Evolutionary conservation across 345 rosid genomes (phyloP), one percentile per base, ranked within the genome.

Genomic region (Pseudoturritis turrita): DNA sequence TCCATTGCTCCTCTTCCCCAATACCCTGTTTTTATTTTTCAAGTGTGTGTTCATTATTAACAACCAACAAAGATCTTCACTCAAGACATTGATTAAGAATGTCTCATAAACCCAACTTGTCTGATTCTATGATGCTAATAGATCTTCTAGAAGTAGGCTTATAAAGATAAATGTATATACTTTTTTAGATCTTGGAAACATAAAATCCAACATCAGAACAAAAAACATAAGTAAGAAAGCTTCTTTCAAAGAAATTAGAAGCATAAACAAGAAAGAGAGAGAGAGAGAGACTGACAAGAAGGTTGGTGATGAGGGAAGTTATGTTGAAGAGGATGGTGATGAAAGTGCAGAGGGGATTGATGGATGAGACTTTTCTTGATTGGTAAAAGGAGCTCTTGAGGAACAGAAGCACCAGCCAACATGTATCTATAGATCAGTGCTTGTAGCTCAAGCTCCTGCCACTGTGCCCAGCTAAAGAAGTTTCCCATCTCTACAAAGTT

Each of bases 361-460:
- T 51, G 74, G 50, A 75, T 44, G 39, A 75, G 74, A 75, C 89
- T 86, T 62, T 81, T 82, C 63, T 81, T 80, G 66, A 89, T 78
- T 12, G 92, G 84, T 76, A 61, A 65, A 56, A 91, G 88, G 31
- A 91, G 91, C 65, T 85, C 83, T 54, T 89, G 82, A 7, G 97
- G 97, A 40, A 91, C 86, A 5, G 87, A 81, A 18, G 85, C 68
- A 23, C 97, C 97, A 3, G 90, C 87, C 46, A 80, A 80, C 59
- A 91, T 71, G 82, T 88, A 89, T 80, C 90, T 89, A 73, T 84
- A 91, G 83, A 91, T 86, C 40, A 87, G 82, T 53, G 94, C 97
- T 82, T 91, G 97, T 75, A 89, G 88, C 83, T 91, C 96, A 41
- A 91, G 91, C 76, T 91, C 97, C 67, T 89, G 94, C 91, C 89